Base-by-base conservation (phyloP, 1,139 yeast species). In the Suhomyces kunorum region DNA sequence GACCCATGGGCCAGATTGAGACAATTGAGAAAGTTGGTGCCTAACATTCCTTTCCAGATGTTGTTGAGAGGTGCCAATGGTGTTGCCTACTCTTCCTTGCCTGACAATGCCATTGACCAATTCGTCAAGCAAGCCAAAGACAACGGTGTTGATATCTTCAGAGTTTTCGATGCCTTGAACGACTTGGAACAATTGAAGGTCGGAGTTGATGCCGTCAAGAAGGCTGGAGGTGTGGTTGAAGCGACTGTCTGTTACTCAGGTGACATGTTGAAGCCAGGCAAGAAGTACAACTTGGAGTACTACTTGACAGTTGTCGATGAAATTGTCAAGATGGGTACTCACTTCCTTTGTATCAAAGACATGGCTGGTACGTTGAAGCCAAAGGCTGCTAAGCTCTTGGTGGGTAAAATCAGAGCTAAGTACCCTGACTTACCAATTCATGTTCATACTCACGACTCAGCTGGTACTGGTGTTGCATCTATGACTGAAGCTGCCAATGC, bases 321-420 rank as follows among this genome's bases (percentile, higher is more conserved):
- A 59, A 82, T 92, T 59, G 97, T 92, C 49, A 74, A 70, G 47
- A 83, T 90, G 88, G 99, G 99, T 55, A 92, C 98, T 36, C 98
- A 92, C 66, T 80, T 92, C 59, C 76, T 92, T 56, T 98, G 98
- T 68, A 92, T 92, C 62, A 92, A 92, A 71, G 99, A 92, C 71
- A 92, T 92, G 99, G 99, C 99, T 39, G 99, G 99, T 71, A 90
- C 98, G 46, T 68, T 92, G 73, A 90, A 92, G 70, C 98, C 99
- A 45, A 76, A 80, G 47, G 98, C 98, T 47, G 98, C 98, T 32
- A 81, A 76, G 40, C 51, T 83, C 40, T 80, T 92, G 61, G 76
- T 92, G 56, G 81, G 92, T 44, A 72, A 87, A 24, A 81, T 92
- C 53, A 83, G 98, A 67, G 80, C 79, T 46, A 83, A 79, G 66